Conservation (phyloP, 331 rosid species). For the Dryas integrifolia region DNA sequence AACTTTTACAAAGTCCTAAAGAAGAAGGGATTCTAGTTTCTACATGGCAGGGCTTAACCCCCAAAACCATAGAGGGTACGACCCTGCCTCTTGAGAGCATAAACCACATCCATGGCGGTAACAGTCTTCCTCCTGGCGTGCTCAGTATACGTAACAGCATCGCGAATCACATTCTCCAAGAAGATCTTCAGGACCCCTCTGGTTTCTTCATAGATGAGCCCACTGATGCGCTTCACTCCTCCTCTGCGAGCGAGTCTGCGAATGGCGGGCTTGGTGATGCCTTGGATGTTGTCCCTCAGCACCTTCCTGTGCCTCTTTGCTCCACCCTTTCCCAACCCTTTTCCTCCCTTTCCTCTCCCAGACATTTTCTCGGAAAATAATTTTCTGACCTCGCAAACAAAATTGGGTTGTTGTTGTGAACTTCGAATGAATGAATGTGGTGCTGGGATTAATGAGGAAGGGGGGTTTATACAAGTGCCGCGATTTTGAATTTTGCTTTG, state of each 20-base stretch:
- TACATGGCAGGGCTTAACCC: background rate
- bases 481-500: background rate
- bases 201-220: constrained; percentile 26
- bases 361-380: constrained; percentile 1
- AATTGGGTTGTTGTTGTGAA: background rate
- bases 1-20: background rate
- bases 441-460: background rate
- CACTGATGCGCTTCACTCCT: constrained; percentile 25
- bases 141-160: constrained; percentile 21
- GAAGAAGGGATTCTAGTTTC: background rate
- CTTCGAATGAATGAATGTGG: background rate
- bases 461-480: background rate
- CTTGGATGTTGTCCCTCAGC: constrained; percentile 21
- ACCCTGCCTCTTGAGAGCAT: constrained; percentile 31
- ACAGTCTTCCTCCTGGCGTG: constrained; percentile 27
- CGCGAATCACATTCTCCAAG: constrained; percentile 24
- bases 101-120: constrained; percentile 25
- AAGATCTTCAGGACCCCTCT: constrained; percentile 26
- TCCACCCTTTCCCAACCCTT: constrained; percentile 24
- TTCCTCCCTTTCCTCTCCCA: constrained; percentile 27
- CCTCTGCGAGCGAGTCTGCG: constrained; percentile 15
- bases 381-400: background rate
- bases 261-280: constrained; percentile 18
- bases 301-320: constrained; percentile 28
- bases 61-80: constrained; percentile 14